Percentiles rank a stretch among this genome's conserved stretches.
Evolutionary conservation across 805 yeast species (phyloP).

Genomic region (Nakazawaea holstii): DNA sequence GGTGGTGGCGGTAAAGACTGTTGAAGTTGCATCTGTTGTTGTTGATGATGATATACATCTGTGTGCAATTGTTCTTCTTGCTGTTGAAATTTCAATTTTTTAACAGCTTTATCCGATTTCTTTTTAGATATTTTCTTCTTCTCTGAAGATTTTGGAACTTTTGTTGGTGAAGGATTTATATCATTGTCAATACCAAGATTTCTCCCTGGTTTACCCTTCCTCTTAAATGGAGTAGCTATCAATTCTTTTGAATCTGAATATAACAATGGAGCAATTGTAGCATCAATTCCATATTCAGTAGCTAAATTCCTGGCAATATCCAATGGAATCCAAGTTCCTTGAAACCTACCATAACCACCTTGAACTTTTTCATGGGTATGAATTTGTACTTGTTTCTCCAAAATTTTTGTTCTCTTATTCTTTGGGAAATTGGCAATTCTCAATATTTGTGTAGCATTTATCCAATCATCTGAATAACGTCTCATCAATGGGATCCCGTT

Average conservation of each 20-base stretch:
- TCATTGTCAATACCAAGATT: constrained; percentile 19
- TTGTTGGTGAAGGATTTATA: constrained; percentile 28
- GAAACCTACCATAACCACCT: constrained; percentile 82
- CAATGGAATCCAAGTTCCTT: constrained; percentile 83
- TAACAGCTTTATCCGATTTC: constrained; percentile 18
- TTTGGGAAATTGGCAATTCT: constrained; percentile 76
- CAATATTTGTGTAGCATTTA: constrained; percentile 78
- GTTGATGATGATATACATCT: constrained; percentile 11
- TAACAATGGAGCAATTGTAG: constrained; percentile 47
- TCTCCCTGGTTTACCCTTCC: constrained; percentile 30
- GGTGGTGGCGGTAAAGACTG: constrained; percentile 11
- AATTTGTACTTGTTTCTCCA: constrained; percentile 69
- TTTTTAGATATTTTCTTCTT: constrained; percentile 8
- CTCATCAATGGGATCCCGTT: constrained; percentile 82
- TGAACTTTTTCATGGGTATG: constrained; percentile 70
- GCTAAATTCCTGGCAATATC: constrained; percentile 57
- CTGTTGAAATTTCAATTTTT: constrained; percentile 27
- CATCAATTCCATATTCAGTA: constrained; percentile 43
- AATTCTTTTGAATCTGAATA: constrained; percentile 40
- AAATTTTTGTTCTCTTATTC: constrained; percentile 69
- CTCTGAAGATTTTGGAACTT: constrained; percentile 11
- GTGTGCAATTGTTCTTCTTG: constrained; percentile 8
- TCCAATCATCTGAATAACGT: constrained; percentile 88
- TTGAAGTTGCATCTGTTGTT: constrained; percentile 10
- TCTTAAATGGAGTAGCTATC: constrained; percentile 37